Base-by-base conservation (phyloP, 1,139 yeast species). In the Saccharomycopsis crataegensis region DNA sequence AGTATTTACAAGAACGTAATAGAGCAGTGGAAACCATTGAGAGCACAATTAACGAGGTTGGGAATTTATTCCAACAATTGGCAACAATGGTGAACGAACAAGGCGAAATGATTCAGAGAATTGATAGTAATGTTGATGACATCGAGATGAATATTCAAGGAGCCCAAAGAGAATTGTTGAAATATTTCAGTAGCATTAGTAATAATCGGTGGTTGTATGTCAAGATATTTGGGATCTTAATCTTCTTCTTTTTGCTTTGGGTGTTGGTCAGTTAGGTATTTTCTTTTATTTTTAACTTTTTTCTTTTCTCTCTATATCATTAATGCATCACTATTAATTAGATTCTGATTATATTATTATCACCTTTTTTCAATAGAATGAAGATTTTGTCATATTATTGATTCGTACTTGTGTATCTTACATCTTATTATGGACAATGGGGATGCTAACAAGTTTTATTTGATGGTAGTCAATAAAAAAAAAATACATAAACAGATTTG, bases 71-170 rank as follows among this genome's bases (percentile, higher is more conserved):
- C 71, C 94, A 88, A 62, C 99, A 93, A 69, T 76, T 93, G 62
- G 96, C 98, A 2, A 86, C 96, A 1, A 91, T 93, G 98, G 97
- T 93, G 11, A 91, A 89, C 58, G 99, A 94, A 68, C 99, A 93
- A 70, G 94, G 98, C 46, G 99, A 93, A 64, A 87, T 86, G 33
- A 93, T 93, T 56, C 99, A 93, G 67, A 76, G 98, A 64, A 93
- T 93, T 59, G 99, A 94, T 69, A 90, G 85, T 55, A 91, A 93
- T 65, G 96, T 96, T 4, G 97, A 91, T 62, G 98, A 94, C 64
- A 89, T 93, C 51, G 82, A 88, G 62, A 67, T 91, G 65, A 93
- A 91, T 67, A 91, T 93, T 16, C 72, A 80, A 38, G 98, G 98
- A 1, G 99, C 99, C 0, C 99, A 94, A 67, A 75, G 98, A 57